phyloP scores from a whole-genome alignment of 2,329 filamentous ascomycete species.

The Dothistroma pini region DNA sequence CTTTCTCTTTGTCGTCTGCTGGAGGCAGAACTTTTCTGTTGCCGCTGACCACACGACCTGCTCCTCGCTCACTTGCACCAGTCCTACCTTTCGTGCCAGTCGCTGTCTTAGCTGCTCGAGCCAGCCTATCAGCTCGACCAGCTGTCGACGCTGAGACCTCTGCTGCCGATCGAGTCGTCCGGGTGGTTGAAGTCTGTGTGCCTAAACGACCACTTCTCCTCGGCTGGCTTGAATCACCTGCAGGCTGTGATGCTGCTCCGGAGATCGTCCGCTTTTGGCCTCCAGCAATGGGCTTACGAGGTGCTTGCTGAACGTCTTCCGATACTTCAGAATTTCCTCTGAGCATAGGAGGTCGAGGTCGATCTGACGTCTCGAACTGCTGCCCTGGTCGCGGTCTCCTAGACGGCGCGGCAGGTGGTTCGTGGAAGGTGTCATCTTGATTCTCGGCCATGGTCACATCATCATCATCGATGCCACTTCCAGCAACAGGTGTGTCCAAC shows the following conservation, averaged over 20 bases:
- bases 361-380: constrained; percentile 27
- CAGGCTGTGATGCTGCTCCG: constrained; percentile 46
- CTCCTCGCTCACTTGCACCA: constrained; percentile 54
- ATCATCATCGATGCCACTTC: constrained; percentile 40
- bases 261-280: constrained; percentile 89
- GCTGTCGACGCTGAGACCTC: constrained; percentile 50
- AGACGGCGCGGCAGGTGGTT: constrained; percentile 49
- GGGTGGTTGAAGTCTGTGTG: constrained; percentile 63
- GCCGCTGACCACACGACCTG: constrained; percentile 83
- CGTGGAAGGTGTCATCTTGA: constrained; percentile 29
- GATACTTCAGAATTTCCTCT: constrained; percentile 39
- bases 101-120: constrained; percentile 56
- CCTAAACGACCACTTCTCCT: constrained; percentile 49
- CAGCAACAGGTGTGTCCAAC: constrained; percentile 48
- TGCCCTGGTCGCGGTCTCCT: constrained; percentile 35
- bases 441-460: constrained; percentile 38
- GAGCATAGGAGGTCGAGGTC: constrained; percentile 36
- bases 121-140: constrained; percentile 53
- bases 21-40: constrained; percentile 63
- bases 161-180: constrained; percentile 59
- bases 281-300: constrained; percentile 27
- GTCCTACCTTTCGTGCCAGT: constrained; percentile 65
- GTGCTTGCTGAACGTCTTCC: constrained; percentile 31
- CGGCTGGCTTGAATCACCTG: constrained; percentile 41
- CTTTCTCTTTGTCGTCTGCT: constrained; percentile 53